These are phyloP conservation scores for Bidens hawaiensis DNA, from an alignment of 140 eudicot species.

Conservation along the genomic window DNA sequence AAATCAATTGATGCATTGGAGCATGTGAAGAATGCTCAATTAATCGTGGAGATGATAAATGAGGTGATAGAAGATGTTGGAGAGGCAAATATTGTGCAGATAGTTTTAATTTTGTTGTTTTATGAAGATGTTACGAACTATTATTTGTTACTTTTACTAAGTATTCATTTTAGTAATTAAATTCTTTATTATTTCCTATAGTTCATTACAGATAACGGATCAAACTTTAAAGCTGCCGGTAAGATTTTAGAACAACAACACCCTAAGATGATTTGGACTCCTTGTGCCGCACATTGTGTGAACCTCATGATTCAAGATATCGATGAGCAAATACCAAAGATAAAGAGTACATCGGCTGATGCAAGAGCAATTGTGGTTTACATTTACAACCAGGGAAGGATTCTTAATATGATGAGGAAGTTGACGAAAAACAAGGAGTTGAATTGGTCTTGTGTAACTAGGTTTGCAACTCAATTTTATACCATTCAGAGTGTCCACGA, in stretches of 20 bases:
- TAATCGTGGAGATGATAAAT: too few species aligned
- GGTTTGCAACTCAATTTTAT: too few species aligned
- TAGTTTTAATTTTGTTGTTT: too few species aligned
- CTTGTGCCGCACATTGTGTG: slow-evolving; percentile 5
- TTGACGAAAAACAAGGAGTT: background rate
- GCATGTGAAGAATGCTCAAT: too few species aligned
- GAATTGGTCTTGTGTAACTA: background rate
- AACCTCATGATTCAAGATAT: background rate
- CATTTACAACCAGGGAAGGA: slow-evolving; percentile 9
- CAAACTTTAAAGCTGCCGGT: slow-evolving; percentile 7
- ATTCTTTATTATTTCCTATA: too few species aligned
- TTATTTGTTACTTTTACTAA: background rate
- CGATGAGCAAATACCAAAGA: background rate
- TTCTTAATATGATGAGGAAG: background rate
- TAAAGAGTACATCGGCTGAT: background rate
- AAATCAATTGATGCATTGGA: too few species aligned
- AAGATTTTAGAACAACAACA: background rate
- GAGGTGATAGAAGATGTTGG: too few species aligned
- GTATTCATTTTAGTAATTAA: too few species aligned
- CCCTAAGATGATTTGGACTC: background rate
- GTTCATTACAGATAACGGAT: slow-evolving; percentile 6
- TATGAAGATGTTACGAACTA: background rate
- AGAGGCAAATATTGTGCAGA: too few species aligned
- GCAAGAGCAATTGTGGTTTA: background rate
- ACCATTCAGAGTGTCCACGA: too few species aligned